phyloP scores from a whole-genome alignment of 805 yeast genomes.

The Ogataea pilisensis region DNA sequence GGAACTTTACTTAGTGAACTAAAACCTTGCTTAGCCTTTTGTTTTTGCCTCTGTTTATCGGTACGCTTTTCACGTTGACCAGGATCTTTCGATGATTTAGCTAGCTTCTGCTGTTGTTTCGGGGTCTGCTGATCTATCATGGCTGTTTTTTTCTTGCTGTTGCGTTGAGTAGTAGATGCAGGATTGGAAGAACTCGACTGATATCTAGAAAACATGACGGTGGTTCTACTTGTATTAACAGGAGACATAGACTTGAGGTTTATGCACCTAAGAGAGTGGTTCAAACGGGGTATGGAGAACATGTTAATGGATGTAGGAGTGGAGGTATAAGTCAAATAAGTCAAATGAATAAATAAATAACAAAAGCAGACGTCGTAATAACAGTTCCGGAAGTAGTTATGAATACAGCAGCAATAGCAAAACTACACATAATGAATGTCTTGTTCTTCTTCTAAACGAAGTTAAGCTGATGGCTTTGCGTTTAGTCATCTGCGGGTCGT shows the following conservation, averaged over 20 bases:
- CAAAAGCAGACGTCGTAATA: neutral
- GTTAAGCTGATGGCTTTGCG: no score
- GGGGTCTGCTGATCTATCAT: constrained; percentile 9
- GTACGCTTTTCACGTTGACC: neutral
- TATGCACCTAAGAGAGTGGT: neutral
- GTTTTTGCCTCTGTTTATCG: constrained; percentile 12
- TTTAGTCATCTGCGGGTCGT: no score
- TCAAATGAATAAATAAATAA: no score
- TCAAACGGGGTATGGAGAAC: constrained; percentile 1
- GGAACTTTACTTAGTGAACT: constrained; percentile 33
- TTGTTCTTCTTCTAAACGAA: no score
- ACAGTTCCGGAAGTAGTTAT: no score
- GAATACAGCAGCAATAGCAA: no score
- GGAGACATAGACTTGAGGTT: neutral
- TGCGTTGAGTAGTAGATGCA: constrained; percentile 7
- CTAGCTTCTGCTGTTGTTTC: constrained; percentile 4
- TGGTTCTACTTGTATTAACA: no score
- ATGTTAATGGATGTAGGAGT: neutral
- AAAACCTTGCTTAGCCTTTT: constrained; percentile 28
- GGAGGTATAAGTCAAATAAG: no score
- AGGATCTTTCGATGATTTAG: constrained; percentile 2
- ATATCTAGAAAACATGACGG: constrained; percentile 7
- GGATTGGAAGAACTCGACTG: constrained; percentile 24
- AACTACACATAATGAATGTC: no score
- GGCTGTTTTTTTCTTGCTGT: constrained; percentile 13